These are phyloP conservation scores for Chrysoporthe puriensis DNA, from an alignment of 2,329 filamentous ascomycete species.

Conservation along the genomic window DNA sequence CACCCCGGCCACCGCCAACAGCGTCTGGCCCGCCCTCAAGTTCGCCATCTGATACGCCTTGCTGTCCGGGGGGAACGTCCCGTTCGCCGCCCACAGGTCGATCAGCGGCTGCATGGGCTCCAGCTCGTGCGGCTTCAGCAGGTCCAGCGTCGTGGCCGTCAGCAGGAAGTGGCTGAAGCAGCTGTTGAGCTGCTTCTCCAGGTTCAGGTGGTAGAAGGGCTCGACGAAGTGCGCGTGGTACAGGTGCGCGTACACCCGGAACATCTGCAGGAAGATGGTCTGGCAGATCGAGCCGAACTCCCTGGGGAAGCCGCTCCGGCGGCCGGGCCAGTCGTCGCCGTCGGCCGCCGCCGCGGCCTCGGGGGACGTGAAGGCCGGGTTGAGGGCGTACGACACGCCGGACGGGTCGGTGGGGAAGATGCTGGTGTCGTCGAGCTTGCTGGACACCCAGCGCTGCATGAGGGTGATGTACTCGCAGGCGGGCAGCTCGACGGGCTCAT, in stretches of 20 bases:
- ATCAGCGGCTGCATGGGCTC: constrained; percentile 84
- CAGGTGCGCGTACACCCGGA: constrained; percentile 86
- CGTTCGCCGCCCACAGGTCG: constrained; percentile 77
- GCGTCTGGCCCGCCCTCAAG: constrained; percentile 48
- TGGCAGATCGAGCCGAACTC: constrained; percentile 80
- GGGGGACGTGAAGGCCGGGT: constrained; percentile 51
- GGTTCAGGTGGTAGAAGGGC: constrained; percentile 71
- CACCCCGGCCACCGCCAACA: constrained; percentile 39
- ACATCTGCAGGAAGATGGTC: constrained; percentile 85
- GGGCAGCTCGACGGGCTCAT: constrained; percentile 76
- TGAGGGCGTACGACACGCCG: constrained; percentile 56
- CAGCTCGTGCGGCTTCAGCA: constrained; percentile 76
- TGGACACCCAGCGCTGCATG: constrained; percentile 84
- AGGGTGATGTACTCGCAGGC: constrained; percentile 82
- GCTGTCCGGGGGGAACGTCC: constrained; percentile 69
- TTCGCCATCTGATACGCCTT: constrained; percentile 57
- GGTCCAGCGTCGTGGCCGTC: constrained; percentile 67
- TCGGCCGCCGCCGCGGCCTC: constrained; percentile 46
- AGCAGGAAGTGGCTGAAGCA: constrained; percentile 74
- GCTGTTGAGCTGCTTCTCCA: constrained; percentile 71
- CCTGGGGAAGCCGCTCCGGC: constrained; percentile 78
- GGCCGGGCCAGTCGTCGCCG: constrained; percentile 71
- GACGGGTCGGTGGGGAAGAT: constrained; percentile 79
- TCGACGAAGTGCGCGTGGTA: constrained; percentile 84
- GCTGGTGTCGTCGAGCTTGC: constrained; percentile 76